Conservation (phyloP, 108 stramenopile species). For the Nitzschia putrida region DNA sequence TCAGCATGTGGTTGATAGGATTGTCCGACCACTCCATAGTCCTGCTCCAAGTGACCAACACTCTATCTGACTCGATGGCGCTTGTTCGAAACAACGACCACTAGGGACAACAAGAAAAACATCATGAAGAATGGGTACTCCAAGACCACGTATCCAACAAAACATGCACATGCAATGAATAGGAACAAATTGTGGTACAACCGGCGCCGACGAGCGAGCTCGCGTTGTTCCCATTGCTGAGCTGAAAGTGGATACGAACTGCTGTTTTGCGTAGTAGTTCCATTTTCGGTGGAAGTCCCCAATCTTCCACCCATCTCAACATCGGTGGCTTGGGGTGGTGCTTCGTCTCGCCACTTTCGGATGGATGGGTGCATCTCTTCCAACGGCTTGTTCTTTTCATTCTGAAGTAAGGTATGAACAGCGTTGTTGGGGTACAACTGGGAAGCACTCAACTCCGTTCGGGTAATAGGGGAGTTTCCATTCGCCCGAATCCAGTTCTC, state of each 20-base stretch:
- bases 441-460: neutral
- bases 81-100: neutral
- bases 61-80: too few species aligned
- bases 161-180: neutral
- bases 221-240: neutral
- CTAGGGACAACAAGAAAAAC: conserved; percentile 1
- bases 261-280: neutral
- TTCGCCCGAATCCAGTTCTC: conserved; percentile 27
- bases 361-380: conserved; percentile 17
- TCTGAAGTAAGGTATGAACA: conserved; percentile 9
- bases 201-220: neutral
- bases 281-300: neutral
- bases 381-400: conserved; percentile 14
- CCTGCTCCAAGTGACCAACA: too few species aligned
- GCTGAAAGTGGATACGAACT: conserved; percentile 7
- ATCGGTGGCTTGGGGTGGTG: conserved; percentile 1
- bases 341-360: conserved; percentile 19
- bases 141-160: conserved; percentile 4
- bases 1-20: too few species aligned
- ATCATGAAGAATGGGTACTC: conserved; percentile 2
- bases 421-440: conserved; percentile 30
- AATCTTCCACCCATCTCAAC: conserved; percentile 8
- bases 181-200: neutral
- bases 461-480: conserved; percentile 15
- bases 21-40: too few species aligned